Evolutionary conservation across 257 asterid species (phyloP), one percentile per base, ranked within the genome.

Genomic region (Linderniella brevidens): DNA sequence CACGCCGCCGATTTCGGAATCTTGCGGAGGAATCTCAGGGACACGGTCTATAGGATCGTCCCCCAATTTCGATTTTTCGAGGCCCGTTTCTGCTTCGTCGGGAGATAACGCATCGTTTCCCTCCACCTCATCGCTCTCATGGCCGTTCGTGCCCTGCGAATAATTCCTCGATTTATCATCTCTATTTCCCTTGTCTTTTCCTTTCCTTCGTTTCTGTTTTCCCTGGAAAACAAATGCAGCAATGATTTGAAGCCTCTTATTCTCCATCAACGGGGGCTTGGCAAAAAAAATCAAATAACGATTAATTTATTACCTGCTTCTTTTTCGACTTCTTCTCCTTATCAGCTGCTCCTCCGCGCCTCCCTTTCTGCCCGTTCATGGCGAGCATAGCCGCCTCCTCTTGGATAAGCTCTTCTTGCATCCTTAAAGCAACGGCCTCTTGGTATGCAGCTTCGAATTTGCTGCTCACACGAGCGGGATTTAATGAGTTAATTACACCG

Each of bases 401-500:
- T 59, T 86, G 90, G 29, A 86, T 82, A 58, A 86, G 96, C 62
- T 86, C 96, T 68, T 86, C 96, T 73, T 82, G 96, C 72, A 76
- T 77, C 77, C 72, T 82, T 32, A 86, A 64, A 66, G 96, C 65
- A 65, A 86, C 87, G 52, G 92, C 92, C 64, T 86, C 96, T 69
- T 86, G 80, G 65, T 82, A 79, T 40, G 94, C 78, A 54, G 71
- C 87, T 66, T 86, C 93, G 60, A 86, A 82, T 65, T 82, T 86
- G 71, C 93, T 79, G 55, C 8, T 50, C 40, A 47, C 48, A 41
- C 45, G 18, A n/a, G 57, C 49, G 35, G 58, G 20, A 54, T 17
- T 32, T 40, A 25, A 25, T 25, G 4, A 25, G 32, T 25, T 25
- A 25, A n/a, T 25, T 25, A 25, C 32, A 25, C 12, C 47, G 46